Base-by-base conservation (phyloP, 176 grass and related monocot species). In the Hsuehochloa calcarea region DNA sequence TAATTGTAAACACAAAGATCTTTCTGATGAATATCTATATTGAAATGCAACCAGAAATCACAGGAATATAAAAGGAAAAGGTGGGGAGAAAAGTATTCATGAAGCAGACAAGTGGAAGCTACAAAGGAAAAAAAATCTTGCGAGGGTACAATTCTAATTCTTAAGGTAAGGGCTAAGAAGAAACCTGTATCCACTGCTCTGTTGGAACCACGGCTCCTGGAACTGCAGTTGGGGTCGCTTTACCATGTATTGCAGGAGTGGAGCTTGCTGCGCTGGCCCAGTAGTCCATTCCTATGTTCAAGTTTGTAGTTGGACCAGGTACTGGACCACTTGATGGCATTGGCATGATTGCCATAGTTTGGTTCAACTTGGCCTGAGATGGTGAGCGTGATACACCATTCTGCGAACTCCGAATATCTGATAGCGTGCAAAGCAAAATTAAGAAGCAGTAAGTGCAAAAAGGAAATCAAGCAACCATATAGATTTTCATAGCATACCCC, bases 211-310 rank as follows among this genome's bases (percentile, higher is more conserved):
- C 65, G 74, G 87, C 67, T 64, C 91, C 88, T 60, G 88, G 59
- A 71, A 90, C 83, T 65, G 83, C 50, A 56, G 84, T 82, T n/a
- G 75, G 49, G 14, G 86, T 77, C 80, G 66, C 84, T 85, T 88
- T 97, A 68, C 81, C 86, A 71, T 78, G 87, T 67, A 89, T 75
- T 85, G 81, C 67, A 37, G 90, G 82, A 71, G 82, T 68, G 20
- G 87, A 85, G 37, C 76, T 92, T 84, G 90, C 74, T 84, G 85
- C 77, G 79, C 88, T 84, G 19, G 66, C 77, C 96, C 89, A 95
- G 61, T 92, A 93, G 54, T 95, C 91, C 93, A 98, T 98, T 51
- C 96, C 95, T 67, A 95, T 95, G 49, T 93, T 95, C 83, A 97
- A 84, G 79, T 93, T 95, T 76, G 95, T 95, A 49, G 91, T 78